These are phyloP conservation scores for Paecilomyces sp. DNA, from an alignment of 2,329 filamentous ascomycete genomes.

Conservation along the genomic window DNA sequence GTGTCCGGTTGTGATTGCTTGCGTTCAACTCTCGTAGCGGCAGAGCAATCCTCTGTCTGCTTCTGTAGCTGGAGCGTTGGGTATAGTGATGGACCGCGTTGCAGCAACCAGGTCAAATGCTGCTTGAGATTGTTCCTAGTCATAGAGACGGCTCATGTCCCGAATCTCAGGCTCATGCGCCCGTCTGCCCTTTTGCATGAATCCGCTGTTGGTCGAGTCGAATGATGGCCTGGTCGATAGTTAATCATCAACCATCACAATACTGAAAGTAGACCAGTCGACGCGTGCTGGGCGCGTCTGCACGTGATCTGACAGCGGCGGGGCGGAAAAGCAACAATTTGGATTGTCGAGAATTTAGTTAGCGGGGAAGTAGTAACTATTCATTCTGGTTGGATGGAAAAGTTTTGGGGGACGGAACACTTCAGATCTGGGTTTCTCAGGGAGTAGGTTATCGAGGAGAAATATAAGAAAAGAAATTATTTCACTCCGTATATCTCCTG, in stretches of 20 bases:
- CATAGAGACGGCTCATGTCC: conserved; percentile 33
- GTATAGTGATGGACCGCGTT: conserved; percentile 28
- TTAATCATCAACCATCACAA: neutral
- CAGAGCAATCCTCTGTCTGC: conserved; percentile 5
- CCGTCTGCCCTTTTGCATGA: neutral
- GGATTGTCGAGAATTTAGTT: neutral
- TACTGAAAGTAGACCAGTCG: neutral
- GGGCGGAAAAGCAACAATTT: neutral
- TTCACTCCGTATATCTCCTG: neutral
- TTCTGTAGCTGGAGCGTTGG: conserved; percentile 22
- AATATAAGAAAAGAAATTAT: neutral
- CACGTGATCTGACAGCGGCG: conserved; percentile 23
- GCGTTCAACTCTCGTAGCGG: neutral
- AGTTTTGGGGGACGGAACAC: neutral
- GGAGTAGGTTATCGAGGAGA: neutral
- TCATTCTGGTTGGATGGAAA: neutral
- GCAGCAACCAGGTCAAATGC: conserved; percentile 42
- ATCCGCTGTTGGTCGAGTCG: neutral
- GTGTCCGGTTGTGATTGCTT: conserved; percentile 3
- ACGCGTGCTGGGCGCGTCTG: conserved; percentile 4
- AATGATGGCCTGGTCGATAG: neutral
- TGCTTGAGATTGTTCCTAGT: conserved; percentile 40
- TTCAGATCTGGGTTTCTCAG: neutral
- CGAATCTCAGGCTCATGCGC: conserved; percentile 17
- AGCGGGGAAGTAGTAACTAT: neutral